Percentiles rank a stretch among this genome's conserved stretches.
phyloP scores from a whole-genome alignment of 2,329 filamentous ascomycete genomes.

The Eutypella sp. region DNA sequence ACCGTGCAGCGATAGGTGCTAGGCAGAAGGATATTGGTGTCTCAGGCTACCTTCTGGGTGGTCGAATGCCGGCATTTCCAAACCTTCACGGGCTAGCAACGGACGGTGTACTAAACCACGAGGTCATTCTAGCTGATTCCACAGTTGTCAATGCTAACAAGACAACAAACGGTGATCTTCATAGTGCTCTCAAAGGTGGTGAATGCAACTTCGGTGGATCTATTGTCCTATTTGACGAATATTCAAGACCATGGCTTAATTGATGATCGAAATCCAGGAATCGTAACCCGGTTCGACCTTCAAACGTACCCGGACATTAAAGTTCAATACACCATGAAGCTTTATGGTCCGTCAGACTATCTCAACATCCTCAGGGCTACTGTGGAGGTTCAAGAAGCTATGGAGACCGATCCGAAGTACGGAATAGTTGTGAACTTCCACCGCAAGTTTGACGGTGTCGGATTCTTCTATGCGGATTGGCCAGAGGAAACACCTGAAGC shows the following conservation, averaged over 20 bases:
- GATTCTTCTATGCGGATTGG: background rate
- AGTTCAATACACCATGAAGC: background rate
- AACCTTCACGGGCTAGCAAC: conserved; percentile 8
- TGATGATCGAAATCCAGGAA: background rate
- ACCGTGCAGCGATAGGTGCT: conserved; percentile 4
- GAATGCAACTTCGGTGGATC: conserved; percentile 10
- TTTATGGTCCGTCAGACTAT: background rate
- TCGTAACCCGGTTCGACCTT: background rate
- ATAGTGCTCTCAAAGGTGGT: conserved; percentile 7
- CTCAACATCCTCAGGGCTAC: background rate
- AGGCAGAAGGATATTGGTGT: conserved; percentile 8
- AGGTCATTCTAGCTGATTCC: conserved; percentile 8
- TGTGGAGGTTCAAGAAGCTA: background rate
- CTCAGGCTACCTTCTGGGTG: conserved; percentile 7
- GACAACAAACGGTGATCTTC: conserved; percentile 6
- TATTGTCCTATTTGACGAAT: background rate
- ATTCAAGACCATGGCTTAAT: background rate
- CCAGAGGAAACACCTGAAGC: background rate
- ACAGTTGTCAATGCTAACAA: conserved; percentile 4
- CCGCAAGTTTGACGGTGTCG: background rate
- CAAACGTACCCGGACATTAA: background rate
- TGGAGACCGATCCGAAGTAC: background rate
- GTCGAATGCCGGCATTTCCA: conserved; percentile 7
- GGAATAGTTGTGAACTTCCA: background rate
- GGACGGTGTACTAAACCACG: conserved; percentile 7